phyloP scores from a whole-genome alignment of 2,329 filamentous ascomycete species.

The Paracamarosporium sp. region DNA sequence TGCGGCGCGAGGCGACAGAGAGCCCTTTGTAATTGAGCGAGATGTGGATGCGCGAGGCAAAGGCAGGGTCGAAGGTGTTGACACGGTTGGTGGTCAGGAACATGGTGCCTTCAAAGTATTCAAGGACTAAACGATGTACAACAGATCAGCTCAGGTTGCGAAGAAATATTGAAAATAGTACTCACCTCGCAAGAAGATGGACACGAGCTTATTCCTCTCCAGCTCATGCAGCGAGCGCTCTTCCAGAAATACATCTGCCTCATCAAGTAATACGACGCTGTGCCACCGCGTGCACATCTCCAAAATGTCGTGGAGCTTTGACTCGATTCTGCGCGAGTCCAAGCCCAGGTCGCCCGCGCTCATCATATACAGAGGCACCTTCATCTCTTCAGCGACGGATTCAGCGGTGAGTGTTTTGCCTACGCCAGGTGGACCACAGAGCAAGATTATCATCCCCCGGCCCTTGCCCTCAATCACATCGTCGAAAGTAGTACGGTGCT shows the following conservation, averaged over 20 bases:
- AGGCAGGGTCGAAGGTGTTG: constrained; percentile 53
- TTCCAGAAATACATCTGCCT: constrained; percentile 51
- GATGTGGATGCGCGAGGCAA: constrained; percentile 57
- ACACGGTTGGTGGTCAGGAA: constrained; percentile 51
- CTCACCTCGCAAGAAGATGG: constrained; percentile 39
- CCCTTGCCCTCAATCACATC: constrained; percentile 56
- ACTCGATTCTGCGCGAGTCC: constrained; percentile 51
- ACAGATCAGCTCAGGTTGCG: background rate
- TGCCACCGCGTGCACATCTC: constrained; percentile 59
- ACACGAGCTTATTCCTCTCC: constrained; percentile 36
- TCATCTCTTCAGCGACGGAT: constrained; percentile 57
- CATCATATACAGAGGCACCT: constrained; percentile 59
- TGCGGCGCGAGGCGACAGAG: constrained; percentile 43
- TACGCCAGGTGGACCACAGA: constrained; percentile 60
- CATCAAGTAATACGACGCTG: constrained; percentile 58
- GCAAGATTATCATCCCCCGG: constrained; percentile 58
- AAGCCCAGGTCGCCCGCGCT: constrained; percentile 58
- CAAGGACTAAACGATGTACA: background rate
- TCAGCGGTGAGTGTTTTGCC: constrained; percentile 56
- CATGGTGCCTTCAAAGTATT: constrained; percentile 27
- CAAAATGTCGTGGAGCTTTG: constrained; percentile 53
- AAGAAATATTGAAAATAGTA: background rate
- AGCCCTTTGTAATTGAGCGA: constrained; percentile 53
- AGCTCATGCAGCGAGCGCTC: constrained; percentile 33
- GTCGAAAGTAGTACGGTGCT: constrained; percentile 30